Percentiles rank a stretch among this genome's conserved stretches.
These are phyloP conservation scores for Cenchrus fungigraminus DNA, from an alignment of 176 grass and related monocot species.

Conservation along the genomic window DNA sequence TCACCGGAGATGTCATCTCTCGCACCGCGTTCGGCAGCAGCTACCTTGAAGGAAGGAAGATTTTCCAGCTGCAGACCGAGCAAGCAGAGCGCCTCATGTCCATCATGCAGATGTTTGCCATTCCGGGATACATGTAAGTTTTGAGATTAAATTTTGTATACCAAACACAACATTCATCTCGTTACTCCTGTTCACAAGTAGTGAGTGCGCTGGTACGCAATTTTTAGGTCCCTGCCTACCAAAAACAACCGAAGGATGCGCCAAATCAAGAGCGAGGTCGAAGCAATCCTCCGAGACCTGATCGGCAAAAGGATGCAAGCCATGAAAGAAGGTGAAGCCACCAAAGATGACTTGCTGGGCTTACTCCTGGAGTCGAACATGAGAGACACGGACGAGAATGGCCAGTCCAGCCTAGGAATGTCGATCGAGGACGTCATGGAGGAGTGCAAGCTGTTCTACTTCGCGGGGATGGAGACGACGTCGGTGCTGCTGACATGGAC, in stretches of 20 bases:
- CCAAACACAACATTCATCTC: too few species aligned
- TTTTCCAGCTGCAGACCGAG: conserved; percentile 63
- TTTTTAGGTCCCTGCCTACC: conserved; percentile 57
- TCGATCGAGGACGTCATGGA: conserved; percentile 58
- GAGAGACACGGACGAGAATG: conserved; percentile 33
- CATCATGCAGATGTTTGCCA: conserved; percentile 19
- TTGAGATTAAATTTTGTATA: too few species aligned
- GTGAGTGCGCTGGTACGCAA: too few species aligned
- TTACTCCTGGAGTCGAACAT: conserved; percentile 66
- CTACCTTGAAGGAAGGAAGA: conserved; percentile 63
- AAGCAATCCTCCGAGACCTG: conserved; percentile 42
- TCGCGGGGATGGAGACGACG: conserved; percentile 81
- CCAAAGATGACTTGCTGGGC: conserved; percentile 52
- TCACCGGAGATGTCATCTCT: conserved; percentile 80
- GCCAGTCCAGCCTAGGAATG: conserved; percentile 43
- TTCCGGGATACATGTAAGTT: conserved; percentile 63
- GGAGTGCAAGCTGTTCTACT: conserved; percentile 86
- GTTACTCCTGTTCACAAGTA: too few species aligned
- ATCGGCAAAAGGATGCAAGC: conserved; percentile 49
- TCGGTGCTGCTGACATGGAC: conserved; percentile 71
- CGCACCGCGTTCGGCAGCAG: conserved; percentile 71
- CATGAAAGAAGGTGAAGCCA: conserved; percentile 44
- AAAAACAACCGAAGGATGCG: conserved; percentile 56
- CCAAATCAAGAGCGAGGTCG: conserved; percentile 41
- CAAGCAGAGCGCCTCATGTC: conserved; percentile 29